Percentiles rank a stretch among this genome's conserved stretches.
Evolutionary conservation across 2,329 filamentous ascomycete species (phyloP).

Genomic region (Curvularia verruculosa): DNA sequence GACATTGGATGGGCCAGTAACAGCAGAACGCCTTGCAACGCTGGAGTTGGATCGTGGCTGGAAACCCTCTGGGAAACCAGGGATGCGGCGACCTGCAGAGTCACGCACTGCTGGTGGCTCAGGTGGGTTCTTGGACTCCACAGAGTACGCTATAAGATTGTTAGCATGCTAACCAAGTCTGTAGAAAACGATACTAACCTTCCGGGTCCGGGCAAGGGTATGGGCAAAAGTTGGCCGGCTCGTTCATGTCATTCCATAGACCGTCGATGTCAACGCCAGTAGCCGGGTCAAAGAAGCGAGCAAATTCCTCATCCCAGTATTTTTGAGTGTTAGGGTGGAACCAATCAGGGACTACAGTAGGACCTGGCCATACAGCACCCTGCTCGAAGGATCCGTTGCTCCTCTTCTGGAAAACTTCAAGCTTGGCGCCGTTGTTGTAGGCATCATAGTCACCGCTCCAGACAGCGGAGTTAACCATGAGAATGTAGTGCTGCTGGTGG

Average conservation of each 20-base stretch:
- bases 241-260: conserved; percentile 62
- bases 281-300: conserved; percentile 66
- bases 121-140: conserved; percentile 62
- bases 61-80: conserved; percentile 71
- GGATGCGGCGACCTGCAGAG: conserved; percentile 65
- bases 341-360: conserved; percentile 77
- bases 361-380: conserved; percentile 79
- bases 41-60: conserved; percentile 57
- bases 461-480: conserved; percentile 79
- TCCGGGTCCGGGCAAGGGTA: conserved; percentile 57
- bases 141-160: conserved; percentile 39
- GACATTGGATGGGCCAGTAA: conserved; percentile 11
- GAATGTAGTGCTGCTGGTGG: conserved; percentile 71
- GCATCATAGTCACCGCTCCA: conserved; percentile 55
- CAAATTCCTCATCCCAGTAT: conserved; percentile 75
- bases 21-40: conserved; percentile 18
- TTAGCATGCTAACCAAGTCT: not conserved
- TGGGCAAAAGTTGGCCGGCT: conserved; percentile 44
- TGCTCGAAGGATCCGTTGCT: conserved; percentile 63
- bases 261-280: conserved; percentile 76
- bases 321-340: conserved; percentile 67
- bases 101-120: conserved; percentile 66
- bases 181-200: conserved; percentile 10
- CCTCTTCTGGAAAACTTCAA: conserved; percentile 59
- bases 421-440: conserved; percentile 66